Evolutionary conservation across 441 rosid genomes (phyloP).

Genomic region (Populus hybrid): DNA sequence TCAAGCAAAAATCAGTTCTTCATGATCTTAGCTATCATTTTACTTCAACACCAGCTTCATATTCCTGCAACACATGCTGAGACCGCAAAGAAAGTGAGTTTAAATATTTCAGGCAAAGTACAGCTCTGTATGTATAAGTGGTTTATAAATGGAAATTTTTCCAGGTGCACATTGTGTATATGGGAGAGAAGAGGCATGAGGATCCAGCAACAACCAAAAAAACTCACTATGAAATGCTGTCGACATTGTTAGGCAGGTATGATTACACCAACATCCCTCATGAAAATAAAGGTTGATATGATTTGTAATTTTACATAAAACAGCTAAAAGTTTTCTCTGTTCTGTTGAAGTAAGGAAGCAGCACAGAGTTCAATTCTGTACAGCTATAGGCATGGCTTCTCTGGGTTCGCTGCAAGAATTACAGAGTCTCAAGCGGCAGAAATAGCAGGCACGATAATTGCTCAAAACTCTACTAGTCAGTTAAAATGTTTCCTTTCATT

Average conservation of each 20-base stretch:
- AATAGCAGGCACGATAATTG: constrained; percentile 33
- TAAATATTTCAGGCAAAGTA: not conserved
- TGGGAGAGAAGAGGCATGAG: constrained; percentile 37
- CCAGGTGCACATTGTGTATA: constrained; percentile 43
- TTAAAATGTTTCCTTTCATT: not conserved
- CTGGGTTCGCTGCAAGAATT: constrained; percentile 58
- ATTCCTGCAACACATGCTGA: constrained; percentile 8
- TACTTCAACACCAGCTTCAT: constrained; percentile 18
- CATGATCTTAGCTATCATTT: constrained; percentile 14
- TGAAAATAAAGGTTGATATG: not conserved
- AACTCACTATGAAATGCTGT: constrained; percentile 34
- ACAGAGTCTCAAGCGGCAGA: constrained; percentile 43
- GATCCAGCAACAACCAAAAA: constrained; percentile 31
- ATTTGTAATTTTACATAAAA: not conserved
- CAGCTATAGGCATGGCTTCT: constrained; percentile 63
- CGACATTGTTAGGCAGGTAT: constrained; percentile 37
- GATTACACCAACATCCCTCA: not conserved
- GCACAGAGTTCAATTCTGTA: constrained; percentile 50
- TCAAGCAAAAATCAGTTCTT: constrained; percentile 7
- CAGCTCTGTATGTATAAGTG: not conserved
- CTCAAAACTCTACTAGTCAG: not conserved
- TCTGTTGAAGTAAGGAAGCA: constrained; percentile 42
- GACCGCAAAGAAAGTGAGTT: constrained; percentile 29
- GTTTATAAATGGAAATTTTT: constrained; percentile 13
- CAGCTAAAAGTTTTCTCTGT: not conserved